Evolutionary conservation across 257 asterid genomes (phyloP), one percentile per base, ranked within the genome.

Genomic region (Fraxinus excelsior): DNA sequence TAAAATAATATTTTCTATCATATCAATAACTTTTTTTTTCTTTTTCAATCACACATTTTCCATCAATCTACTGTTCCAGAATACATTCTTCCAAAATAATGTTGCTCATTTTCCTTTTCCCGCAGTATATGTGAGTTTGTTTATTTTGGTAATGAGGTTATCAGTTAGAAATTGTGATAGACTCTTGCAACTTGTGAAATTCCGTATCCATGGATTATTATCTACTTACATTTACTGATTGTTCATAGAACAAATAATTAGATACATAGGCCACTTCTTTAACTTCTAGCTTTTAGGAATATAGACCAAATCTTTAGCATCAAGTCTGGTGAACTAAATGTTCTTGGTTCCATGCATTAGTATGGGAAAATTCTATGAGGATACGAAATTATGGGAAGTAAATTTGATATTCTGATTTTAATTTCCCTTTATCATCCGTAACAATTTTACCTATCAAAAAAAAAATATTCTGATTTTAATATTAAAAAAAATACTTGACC

Each of bases 91-190:
- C n/a, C n/a, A n/a, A n/a, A n/a, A n/a, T n/a, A n/a, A n/a, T n/a
- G n/a, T n/a, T n/a, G n/a, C n/a, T 31, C 23, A n/a, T 60, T 51
- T 62, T 73, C 77, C 78, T 56, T 70, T 29, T 53, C 62, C 12
- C 34, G 11, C 66, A 21, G 28, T 21, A 53, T 14, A 7, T 53
- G 26, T 9, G 66, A n/a, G 29, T 21, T 0, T 21, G 66, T 21
- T 58, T 58, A 58, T n/a, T 25, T 14, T 60, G 38, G 62, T 34
- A 56, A 72, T 58, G 66, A n/a, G 66, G 5, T 58, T 8, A 62
- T 25, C 34, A 0, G 68, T 26, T 8, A 26, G 32, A 23, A 62
- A 25, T 9, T 23, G 9, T 62, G 18, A 23, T 62, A 10, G n/a
- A 53, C 4, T 62, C 68, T 18, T 29, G 56, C 29, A 7, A 71